Evolutionary conservation across 2,329 filamentous ascomycete species (phyloP), one percentile per base, ranked within the genome.

Genomic region (Lachnellula willkommii): DNA sequence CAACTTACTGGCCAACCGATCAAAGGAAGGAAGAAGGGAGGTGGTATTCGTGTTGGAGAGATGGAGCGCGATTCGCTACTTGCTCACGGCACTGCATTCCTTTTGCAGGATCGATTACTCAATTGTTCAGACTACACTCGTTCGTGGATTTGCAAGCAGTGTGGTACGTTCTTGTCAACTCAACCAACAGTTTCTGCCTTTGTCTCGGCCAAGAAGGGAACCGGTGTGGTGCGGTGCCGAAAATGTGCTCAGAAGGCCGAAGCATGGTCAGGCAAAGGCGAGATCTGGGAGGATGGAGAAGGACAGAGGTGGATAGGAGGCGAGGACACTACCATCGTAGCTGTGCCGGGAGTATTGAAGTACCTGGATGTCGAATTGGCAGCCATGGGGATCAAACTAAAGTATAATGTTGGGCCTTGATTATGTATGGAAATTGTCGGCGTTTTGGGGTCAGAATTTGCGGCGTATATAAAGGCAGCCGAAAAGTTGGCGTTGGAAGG

Each of bases 1-100:
- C 83, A 87, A 24, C 84, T 94, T 15, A 97, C 93, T 0, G 92
- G 93, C 35, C 94, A 99, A 71, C 94, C 94, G 42, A 94, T 99
- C 79, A 96, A 97, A 78, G 94, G 94, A 62, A 82, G 94, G 71
- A 94, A 95, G 71, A 90, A 93, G 74, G 94, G 93, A 69, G 94
- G 94, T 76, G 94, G 94, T 85, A 96, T 99, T 70, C 91, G 94
- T 79, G 93, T 99, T 32, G 94, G 94, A 74, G 94, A 99, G 74
- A 99, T 99, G 94, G 94, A 99, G 76, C 88, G 94, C 63, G 94
- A 99, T 72, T 90, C 93, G 3, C 79, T 99, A 22, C 82, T 99
- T 55, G 94, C 94, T 4, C 94, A 99, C 78, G 94, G 94, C 24
- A 94, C 92, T 2, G 92, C 93, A 3, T 97, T 95, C 77, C 74